A percentile compares a stretch with the other conserved stretches of the same genome.
Conservation (phyloP, 371 early-diverging fungal genomes). For the Mucor irregularis region DNA sequence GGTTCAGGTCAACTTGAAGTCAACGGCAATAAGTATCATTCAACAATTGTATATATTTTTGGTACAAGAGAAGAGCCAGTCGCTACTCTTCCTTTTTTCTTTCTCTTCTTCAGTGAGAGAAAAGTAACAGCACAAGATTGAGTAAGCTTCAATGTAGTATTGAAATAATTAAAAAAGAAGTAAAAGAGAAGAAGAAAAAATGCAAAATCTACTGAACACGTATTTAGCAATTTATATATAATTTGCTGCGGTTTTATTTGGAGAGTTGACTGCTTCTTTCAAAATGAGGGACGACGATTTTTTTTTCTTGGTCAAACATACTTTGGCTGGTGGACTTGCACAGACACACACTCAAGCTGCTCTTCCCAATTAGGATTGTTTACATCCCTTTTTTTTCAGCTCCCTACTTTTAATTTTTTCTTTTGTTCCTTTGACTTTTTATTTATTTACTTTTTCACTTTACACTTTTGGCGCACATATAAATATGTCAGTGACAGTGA, state of each 20-base stretch:
- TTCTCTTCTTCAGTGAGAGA: neutral
- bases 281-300: neutral
- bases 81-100: neutral
- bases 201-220: neutral
- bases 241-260: neutral
- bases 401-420: neutral
- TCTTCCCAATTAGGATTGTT: neutral
- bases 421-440: neutral
- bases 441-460: neutral
- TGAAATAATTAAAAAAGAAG: neutral
- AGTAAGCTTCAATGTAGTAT: too few species aligned
- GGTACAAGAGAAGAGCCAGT: neutral
- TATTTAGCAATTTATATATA: neutral
- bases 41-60: too few species aligned
- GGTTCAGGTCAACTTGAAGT: too few species aligned
- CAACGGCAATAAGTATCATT: too few species aligned
- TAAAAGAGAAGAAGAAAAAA: neutral
- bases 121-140: neutral
- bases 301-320: too few species aligned
- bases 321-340: too few species aligned
- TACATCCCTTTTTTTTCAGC: neutral
- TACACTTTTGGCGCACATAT: neutral
- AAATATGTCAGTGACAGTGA: slow-evolving; percentile 11
- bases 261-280: too few species aligned
- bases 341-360: too few species aligned